Evolutionary conservation across 169 alveolate genomes (phyloP).

Genomic region (Perkinsus chesapeaki): DNA sequence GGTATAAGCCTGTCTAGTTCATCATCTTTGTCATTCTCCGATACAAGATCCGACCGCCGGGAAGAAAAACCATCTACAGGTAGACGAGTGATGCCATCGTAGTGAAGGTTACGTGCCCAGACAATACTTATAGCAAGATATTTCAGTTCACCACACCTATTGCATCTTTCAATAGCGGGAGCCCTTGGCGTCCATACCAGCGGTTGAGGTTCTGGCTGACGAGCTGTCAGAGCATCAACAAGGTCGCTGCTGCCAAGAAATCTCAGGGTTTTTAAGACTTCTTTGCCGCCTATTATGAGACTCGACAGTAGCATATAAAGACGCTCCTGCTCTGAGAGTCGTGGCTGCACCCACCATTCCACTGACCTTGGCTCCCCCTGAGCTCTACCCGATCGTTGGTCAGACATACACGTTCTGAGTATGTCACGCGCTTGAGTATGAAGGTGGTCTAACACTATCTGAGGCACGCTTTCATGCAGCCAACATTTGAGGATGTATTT

Average conservation of each 20-base stretch:
- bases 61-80: background rate
- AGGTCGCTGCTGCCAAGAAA: background rate
- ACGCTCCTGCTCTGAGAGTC: background rate
- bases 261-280: background rate
- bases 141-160: background rate
- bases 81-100: background rate
- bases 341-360: no score
- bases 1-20: background rate
- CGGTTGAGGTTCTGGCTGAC: background rate
- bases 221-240: background rate
- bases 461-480: background rate
- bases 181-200: background rate
- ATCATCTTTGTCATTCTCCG: no score
- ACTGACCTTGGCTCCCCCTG: no score
- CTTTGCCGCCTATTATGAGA: background rate
- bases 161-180: background rate
- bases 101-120: background rate
- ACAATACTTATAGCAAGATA: background rate
- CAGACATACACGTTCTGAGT: background rate
- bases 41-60: no score
- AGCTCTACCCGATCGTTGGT: no score
- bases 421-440: background rate
- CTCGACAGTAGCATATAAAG: background rate
- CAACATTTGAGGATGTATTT: background rate
- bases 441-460: background rate